Conservation (phyloP, 2,329 filamentous ascomycete species). For the Aspergillus sp. region DNA sequence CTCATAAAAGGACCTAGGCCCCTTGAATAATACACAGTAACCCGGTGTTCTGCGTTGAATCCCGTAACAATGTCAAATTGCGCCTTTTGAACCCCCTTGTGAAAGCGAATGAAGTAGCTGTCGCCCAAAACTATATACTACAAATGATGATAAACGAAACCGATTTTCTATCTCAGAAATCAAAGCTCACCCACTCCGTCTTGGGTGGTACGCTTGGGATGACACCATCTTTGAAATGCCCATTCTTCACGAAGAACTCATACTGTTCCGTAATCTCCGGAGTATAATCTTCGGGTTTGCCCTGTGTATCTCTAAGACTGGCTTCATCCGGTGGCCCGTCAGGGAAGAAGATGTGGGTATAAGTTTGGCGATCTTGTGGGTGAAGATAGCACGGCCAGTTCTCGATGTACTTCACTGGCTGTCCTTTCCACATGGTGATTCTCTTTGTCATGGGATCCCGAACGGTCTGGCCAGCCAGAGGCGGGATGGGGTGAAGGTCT, state of each 20-base stretch:
- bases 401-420: slow-evolving; percentile 56
- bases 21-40: too few species aligned
- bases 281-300: slow-evolving; percentile 48
- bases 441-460: slow-evolving; percentile 30
- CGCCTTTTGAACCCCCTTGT: background rate
- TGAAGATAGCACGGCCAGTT: slow-evolving; percentile 47
- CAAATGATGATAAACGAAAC: background rate
- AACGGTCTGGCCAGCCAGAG: slow-evolving; percentile 31
- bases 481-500: slow-evolving; percentile 31
- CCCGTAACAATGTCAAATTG: too few species aligned
- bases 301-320: slow-evolving; percentile 46
- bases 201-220: slow-evolving; percentile 77
- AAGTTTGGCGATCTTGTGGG: slow-evolving; percentile 50
- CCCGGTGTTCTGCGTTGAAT: too few species aligned
- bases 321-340: slow-evolving; percentile 57
- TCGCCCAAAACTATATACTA: background rate
- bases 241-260: slow-evolving; percentile 58
- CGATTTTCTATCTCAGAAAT: slow-evolving; percentile 50
- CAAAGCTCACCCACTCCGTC: slow-evolving; percentile 69
- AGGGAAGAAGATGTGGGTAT: slow-evolving; percentile 68
- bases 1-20: too few species aligned
- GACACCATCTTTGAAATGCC: slow-evolving; percentile 63
- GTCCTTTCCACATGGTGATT: slow-evolving; percentile 59
- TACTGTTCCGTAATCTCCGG: slow-evolving; percentile 58
- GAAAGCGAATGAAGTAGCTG: background rate